Evolutionary conservation across 352 stramenopile genomes (phyloP), one percentile per base, ranked within the genome.

Genomic region (Pythium phragmiticola): DNA sequence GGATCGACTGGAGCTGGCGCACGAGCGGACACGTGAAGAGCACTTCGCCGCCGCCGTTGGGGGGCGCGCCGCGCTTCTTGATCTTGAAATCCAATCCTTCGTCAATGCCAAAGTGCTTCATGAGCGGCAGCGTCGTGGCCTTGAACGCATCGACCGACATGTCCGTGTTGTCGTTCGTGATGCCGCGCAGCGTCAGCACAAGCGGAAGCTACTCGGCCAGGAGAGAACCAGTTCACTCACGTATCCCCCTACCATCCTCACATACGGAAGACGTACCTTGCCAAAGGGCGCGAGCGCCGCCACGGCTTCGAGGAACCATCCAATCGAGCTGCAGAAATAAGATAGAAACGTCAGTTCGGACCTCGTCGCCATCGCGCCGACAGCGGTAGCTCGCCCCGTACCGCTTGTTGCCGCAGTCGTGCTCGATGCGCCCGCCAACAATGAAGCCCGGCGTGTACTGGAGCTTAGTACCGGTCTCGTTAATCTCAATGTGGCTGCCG

Each of bases 271-370:
- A 30, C 55, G 5, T 56, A 73, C 65, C 69, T 99, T 99, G 28
- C 90, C 96, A 83, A 99, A 99, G 0, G 98, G 88, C 28, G 94
- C 92, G 8, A 99, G 80, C 28, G 94, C 92, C n/a, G 99, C 80
- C 16, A 99, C 82, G 23, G 96, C 96, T 72, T 99, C 97, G 16
- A 99, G 74, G 77, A 99, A 99, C 96, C 98, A 99, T 36, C 97
- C 97, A 51, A 99, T 94, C 21, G 90, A 87, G 49, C 92, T 78
- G 48, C 26, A 60, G 16, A 17, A 21, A 21, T 21, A 21, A 21
- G 21, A 21, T 1, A 21, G 21, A 21, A 21, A 21, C 21, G 21
- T 28, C 12, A 57, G 41, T 34, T 16, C 37, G 14, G 37, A 42
- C 28, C 37, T 61, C 42, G 4, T 48, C 28, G 7, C 17, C 2